Evolutionary conservation across 2,329 filamentous ascomycete genomes (phyloP).

Genomic region (Eutypella sp.): DNA sequence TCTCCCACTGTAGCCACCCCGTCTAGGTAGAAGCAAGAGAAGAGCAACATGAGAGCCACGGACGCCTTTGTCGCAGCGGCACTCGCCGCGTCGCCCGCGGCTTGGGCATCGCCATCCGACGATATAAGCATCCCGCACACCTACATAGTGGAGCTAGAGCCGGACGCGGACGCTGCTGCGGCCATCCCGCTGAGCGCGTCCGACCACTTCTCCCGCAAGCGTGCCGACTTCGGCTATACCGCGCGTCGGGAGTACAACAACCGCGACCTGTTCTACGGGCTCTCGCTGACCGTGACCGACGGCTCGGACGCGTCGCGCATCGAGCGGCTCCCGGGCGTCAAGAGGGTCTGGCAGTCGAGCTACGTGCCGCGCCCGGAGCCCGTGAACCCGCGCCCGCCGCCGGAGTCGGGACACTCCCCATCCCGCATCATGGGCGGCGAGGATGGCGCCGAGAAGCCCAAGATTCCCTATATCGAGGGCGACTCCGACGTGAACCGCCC

Average conservation of each 20-base stretch:
- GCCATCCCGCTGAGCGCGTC: neutral
- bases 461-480: neutral
- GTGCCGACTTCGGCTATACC: neutral
- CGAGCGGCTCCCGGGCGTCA: neutral
- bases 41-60: neutral
- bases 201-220: neutral
- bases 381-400: too few species aligned
- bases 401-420: too few species aligned
- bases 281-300: neutral
- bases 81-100: neutral
- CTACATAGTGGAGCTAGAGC: neutral
- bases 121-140: neutral
- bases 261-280: slow-evolving; percentile 2
- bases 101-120: neutral
- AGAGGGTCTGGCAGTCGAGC: neutral
- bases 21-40: neutral
- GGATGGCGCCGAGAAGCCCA: neutral
- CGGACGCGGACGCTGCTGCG: neutral
- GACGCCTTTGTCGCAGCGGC: neutral
- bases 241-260: neutral
- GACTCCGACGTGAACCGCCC: neutral
- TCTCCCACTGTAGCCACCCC: neutral
- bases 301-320: neutral
- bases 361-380: neutral
- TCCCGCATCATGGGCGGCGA: neutral